Conservation (phyloP, 768 basidiomycete species). For the Leccinum broughii region DNA sequence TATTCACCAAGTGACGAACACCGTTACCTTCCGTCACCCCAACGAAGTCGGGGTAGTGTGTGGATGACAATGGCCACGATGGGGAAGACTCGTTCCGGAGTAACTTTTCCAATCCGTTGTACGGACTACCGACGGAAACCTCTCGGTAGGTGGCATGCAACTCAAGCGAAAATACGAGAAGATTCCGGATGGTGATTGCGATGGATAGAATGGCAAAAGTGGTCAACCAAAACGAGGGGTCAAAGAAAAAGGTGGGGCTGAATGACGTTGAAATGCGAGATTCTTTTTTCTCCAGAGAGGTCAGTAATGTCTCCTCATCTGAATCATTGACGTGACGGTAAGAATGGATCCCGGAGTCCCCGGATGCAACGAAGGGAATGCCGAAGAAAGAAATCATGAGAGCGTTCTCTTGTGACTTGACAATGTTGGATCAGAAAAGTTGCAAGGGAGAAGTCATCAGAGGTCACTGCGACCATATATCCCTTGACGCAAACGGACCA, state of each 20-base stretch:
- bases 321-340: slow-evolving; percentile 15
- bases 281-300: slow-evolving; percentile 1
- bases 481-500: background rate
- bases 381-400: slow-evolving; percentile 9
- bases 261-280: background rate
- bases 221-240: slow-evolving; percentile 23
- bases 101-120: slow-evolving; percentile 25
- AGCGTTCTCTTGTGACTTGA: background rate
- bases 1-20: slow-evolving; percentile 14
- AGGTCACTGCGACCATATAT: slow-evolving; percentile 8
- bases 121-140: slow-evolving; percentile 19
- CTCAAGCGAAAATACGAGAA: slow-evolving; percentile 14
- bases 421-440: background rate
- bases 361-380: background rate
- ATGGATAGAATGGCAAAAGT: slow-evolving; percentile 19
- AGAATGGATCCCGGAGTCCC: slow-evolving; percentile 3
- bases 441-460: background rate
- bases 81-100: slow-evolving; percentile 30
- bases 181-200: slow-evolving; percentile 22
- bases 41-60: slow-evolving; percentile 23
- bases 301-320: slow-evolving; percentile 19
- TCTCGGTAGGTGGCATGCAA: slow-evolving; percentile 4
- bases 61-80: slow-evolving; percentile 27
- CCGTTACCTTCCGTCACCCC: slow-evolving; percentile 12
- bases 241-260: slow-evolving; percentile 4